Evolutionary conservation across 208 protist genomes (phyloP), one percentile per base, ranked within the genome.

Genomic region (Trypanosomatidae sp.): DNA sequence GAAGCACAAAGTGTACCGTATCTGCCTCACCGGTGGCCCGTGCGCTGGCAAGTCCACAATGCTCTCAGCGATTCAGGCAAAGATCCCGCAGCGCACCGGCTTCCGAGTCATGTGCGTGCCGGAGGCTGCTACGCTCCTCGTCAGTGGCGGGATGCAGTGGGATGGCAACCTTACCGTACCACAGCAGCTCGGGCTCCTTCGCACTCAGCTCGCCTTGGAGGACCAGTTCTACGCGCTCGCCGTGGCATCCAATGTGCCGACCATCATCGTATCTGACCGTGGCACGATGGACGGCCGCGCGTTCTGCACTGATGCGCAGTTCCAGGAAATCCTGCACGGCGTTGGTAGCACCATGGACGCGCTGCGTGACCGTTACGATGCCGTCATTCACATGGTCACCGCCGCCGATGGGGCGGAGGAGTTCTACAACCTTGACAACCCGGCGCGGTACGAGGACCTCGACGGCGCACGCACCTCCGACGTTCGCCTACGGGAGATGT

Each of bases 211-310:
- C 1, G 80, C 86, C 25, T 77, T 96, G 22, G 89, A 96, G 71
- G 90, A 96, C 71, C 78, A 86, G 69, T 92, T 96, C 68, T 91
- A 89, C 71, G 80, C 73, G 2, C 64, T 94, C 15, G 91, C 91
- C 15, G 69, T 77, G 17, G 85, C 83, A 22, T 83, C 75, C 1
- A 83, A 77, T 15, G 30, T 80, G 71, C 84, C 85, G 19, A 82
- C 82, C 4, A 68, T 94, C 12, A 73, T 96, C 59, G 77, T 96
- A 3, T 94, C 82, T 6, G 92, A 96, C 60, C 83, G 92, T 36
- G 92, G 92, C 55, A 92, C 87, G 56, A 96, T 96, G 92, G 92
- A 95, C 74, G 86, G 90, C 17, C 80, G 87, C 10, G 93, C 93
- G 1, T 97, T 93, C 74, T 92, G 88, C 81, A 76, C 76, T 13